Percentiles rank a stretch among this genome's conserved stretches.
These are phyloP conservation scores for Daldinia sp. DNA, from an alignment of 2,329 filamentous ascomycete genomes.

Conservation along the genomic window DNA sequence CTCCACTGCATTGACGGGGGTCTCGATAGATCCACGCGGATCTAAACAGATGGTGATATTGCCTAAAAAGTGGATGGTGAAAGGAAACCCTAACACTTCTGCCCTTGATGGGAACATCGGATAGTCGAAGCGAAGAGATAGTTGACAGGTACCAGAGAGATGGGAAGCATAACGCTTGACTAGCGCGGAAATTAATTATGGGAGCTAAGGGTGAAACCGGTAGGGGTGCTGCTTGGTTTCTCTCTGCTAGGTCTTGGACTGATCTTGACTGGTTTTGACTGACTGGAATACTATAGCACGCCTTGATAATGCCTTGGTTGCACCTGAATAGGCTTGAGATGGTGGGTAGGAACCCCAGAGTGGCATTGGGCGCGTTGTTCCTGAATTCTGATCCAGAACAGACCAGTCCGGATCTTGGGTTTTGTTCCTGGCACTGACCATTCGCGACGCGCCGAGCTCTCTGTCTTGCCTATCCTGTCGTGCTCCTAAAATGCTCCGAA, in stretches of 20 bases:
- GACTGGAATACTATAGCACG: neutral
- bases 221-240: conserved; percentile 3
- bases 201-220: conserved; percentile 43
- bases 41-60: conserved; percentile 33
- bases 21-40: conserved; percentile 37
- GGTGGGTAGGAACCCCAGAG: conserved; percentile 11
- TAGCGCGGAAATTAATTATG: conserved; percentile 41
- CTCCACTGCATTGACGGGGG: conserved; percentile 12
- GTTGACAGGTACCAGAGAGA: conserved; percentile 36
- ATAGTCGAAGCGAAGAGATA: conserved; percentile 25
- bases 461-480: conserved; percentile 9
- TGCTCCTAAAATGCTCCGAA: conserved; percentile 11
- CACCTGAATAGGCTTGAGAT: neutral
- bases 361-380: conserved; percentile 10
- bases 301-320: neutral
- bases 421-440: neutral
- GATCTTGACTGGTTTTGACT: neutral
- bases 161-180: conserved; percentile 32
- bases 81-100: conserved; percentile 9
- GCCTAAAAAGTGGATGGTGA: conserved; percentile 39
- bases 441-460: conserved; percentile 1
- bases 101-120: conserved; percentile 6
- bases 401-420: conserved; percentile 2
- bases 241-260: neutral
- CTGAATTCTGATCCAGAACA: conserved; percentile 11